These are phyloP conservation scores for Starmerella geochares DNA, from an alignment of 805 yeast species.

Conservation along the genomic window DNA sequence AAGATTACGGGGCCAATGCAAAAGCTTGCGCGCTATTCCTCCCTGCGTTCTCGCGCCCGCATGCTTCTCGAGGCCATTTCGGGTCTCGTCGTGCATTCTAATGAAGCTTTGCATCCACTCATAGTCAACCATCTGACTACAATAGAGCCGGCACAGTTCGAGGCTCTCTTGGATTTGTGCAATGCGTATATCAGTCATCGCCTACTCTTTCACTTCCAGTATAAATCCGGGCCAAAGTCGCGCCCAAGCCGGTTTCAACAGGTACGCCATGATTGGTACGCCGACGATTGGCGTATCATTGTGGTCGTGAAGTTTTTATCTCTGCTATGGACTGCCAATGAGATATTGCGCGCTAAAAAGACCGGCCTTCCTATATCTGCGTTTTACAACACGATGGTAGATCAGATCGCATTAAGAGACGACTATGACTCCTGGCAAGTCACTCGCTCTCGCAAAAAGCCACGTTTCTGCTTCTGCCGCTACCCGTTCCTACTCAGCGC, in stretches of 20 bases:
- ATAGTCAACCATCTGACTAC: slow-evolving; percentile 32
- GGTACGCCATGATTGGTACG: slow-evolving; percentile 45
- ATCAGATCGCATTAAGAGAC: slow-evolving; percentile 59
- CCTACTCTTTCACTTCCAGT: slow-evolving; percentile 37
- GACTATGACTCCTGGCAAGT: slow-evolving; percentile 81
- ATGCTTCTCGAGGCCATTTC: slow-evolving; percentile 59
- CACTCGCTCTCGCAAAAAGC: slow-evolving; percentile 17
- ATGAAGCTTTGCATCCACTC: neutral
- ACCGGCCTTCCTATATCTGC: slow-evolving; percentile 32
- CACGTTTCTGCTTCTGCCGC: slow-evolving; percentile 56
- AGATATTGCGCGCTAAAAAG: neutral
- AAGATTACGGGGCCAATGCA: slow-evolving; percentile 28
- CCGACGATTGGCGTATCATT: slow-evolving; percentile 70
- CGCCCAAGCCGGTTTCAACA: slow-evolving; percentile 17
- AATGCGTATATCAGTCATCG: slow-evolving; percentile 75
- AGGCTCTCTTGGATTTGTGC: slow-evolving; percentile 49
- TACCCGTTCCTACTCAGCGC: slow-evolving; percentile 73
- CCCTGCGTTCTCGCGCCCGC: slow-evolving; percentile 37
- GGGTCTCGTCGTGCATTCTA: slow-evolving; percentile 48
- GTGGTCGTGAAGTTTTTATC: slow-evolving; percentile 55
- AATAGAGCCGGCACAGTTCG: slow-evolving; percentile 37
- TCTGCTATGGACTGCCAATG: slow-evolving; percentile 46
- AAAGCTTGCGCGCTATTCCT: slow-evolving; percentile 25
- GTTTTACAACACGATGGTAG: slow-evolving; percentile 75
- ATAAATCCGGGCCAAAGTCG: slow-evolving; percentile 17